phyloP scores from a whole-genome alignment of 83 land plant species.

The Picea abies region DNA sequence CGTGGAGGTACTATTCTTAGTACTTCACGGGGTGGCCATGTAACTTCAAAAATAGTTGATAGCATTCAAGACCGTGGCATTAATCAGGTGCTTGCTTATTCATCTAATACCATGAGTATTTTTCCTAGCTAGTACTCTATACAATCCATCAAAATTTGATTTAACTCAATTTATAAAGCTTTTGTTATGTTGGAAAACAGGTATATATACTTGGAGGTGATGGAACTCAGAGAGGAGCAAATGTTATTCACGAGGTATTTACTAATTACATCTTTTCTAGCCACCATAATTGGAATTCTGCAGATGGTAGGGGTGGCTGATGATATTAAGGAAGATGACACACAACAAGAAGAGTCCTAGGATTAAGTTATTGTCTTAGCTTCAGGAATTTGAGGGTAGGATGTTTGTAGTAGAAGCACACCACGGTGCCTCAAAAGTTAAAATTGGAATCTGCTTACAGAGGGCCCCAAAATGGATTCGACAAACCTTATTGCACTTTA shows the following conservation, averaged over 20 bases:
- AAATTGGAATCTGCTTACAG: neutral
- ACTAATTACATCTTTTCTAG: neutral
- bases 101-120: neutral
- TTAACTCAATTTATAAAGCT: neutral
- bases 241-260: constrained; percentile 34
- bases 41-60: constrained; percentile 38
- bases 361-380: neutral
- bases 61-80: constrained; percentile 38
- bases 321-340: neutral
- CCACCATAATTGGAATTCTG: neutral
- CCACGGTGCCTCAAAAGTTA: neutral
- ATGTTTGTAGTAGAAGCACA: no score
- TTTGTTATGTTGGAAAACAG: constrained; percentile 19
- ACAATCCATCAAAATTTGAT: neutral
- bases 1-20: constrained; percentile 49
- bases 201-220: constrained; percentile 50
- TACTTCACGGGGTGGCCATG: constrained; percentile 50
- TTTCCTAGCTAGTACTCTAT: neutral
- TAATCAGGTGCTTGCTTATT: constrained; percentile 37
- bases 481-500: neutral
- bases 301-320: neutral
- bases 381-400: neutral
- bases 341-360: neutral
- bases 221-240: constrained; percentile 47
- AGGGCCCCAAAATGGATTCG: neutral